Evolutionary conservation across 2,329 filamentous ascomycete species (phyloP).

Genomic region (Colletotrichum higginsianum): DNA sequence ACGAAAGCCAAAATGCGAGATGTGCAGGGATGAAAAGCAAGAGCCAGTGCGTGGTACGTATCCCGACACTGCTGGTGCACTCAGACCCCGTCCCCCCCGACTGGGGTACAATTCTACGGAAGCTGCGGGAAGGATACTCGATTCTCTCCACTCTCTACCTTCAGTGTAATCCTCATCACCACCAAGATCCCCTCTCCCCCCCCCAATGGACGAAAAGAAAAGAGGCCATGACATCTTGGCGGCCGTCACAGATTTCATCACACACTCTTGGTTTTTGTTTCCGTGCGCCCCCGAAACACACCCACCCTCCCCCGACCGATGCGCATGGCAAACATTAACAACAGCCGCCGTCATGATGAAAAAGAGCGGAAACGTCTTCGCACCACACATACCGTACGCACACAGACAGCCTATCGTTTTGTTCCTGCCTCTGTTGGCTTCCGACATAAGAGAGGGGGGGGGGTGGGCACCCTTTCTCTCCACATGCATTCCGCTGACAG

Average conservation of each 20-base stretch:
- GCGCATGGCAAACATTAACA: background rate
- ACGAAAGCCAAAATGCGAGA: background rate
- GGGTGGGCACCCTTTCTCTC: background rate
- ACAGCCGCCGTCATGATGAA: background rate
- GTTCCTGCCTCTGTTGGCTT: too few relatives aligned
- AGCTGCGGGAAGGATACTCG: background rate
- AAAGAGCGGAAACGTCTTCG: too few relatives aligned
- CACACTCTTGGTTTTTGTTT: slow-evolving; percentile 32
- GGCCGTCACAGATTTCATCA: slow-evolving; percentile 18
- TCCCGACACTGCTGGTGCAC: background rate
- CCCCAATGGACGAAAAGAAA: background rate
- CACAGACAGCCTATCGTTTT: too few relatives aligned
- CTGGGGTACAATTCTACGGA: background rate
- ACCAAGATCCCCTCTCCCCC: background rate
- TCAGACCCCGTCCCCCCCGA: too few relatives aligned
- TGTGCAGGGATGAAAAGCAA: background rate
- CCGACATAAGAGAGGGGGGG: background rate
- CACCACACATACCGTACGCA: background rate
- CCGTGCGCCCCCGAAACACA: slow-evolving; percentile 2
- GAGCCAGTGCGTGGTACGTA: slow-evolving; percentile 1
- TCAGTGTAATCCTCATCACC: background rate
- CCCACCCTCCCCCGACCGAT: background rate
- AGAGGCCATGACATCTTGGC: slow-evolving; percentile 14
- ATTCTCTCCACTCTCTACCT: background rate
- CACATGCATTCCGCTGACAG: slow-evolving; percentile 2